Evolutionary conservation across 768 basidiomycete genomes (phyloP).

Genomic region (Panaeolus papilionaceus): DNA sequence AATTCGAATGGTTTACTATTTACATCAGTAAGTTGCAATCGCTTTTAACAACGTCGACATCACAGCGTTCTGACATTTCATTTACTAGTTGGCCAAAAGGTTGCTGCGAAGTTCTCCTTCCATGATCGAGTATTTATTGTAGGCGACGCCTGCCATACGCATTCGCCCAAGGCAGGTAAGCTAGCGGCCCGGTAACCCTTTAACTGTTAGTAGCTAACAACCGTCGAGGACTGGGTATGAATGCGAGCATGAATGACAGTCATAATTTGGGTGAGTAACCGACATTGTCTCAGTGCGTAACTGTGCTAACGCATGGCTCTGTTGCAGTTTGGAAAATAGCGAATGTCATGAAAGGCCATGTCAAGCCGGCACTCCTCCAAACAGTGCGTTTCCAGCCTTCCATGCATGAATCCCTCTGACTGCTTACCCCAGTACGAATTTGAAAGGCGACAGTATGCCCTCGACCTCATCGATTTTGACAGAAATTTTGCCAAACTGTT

Average conservation of each 20-base stretch:
- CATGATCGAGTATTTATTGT: conserved; percentile 75
- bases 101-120: conserved; percentile 66
- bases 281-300: too few species aligned
- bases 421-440: conserved; percentile 59
- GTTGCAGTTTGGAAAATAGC: conserved; percentile 63
- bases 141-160: conserved; percentile 78
- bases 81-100: conserved; percentile 76
- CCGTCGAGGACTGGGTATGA: conserved; percentile 71
- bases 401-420: not conserved
- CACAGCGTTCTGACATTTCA: not conserved
- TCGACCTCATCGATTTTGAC: conserved; percentile 78
- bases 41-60: not conserved
- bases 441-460: conserved; percentile 71
- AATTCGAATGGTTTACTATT: conserved; percentile 75
- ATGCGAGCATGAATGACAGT: conserved; percentile 77
- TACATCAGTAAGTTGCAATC: conserved; percentile 59
- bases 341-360: conserved; percentile 63
- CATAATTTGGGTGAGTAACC: conserved; percentile 64
- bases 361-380: conserved; percentile 50
- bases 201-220: not conserved
- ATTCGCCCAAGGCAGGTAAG: conserved; percentile 69
- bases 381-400: conserved; percentile 44
- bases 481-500: conserved; percentile 67
- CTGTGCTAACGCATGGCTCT: too few species aligned
- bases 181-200: not conserved